Evolutionary conservation across 106 monocot genomes (phyloP).

Genomic region (Dendrobium chrysotoxum): DNA sequence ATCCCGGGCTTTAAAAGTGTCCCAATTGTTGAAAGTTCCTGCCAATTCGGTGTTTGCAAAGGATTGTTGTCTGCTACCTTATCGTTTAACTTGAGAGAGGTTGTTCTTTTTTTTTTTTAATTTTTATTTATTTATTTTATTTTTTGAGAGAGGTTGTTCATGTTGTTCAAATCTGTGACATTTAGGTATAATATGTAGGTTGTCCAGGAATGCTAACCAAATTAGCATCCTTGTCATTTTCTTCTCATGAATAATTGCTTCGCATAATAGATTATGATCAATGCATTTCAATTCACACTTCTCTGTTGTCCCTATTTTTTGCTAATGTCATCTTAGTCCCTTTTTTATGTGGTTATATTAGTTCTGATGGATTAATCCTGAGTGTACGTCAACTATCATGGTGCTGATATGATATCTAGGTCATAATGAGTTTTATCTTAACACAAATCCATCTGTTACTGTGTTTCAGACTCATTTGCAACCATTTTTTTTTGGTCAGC

Average conservation of each 20-base stretch:
- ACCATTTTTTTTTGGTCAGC: slow-evolving; percentile 30
- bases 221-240: not conserved
- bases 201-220: not conserved
- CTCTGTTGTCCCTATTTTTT: not conserved
- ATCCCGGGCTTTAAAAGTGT: not conserved
- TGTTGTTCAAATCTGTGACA: not conserved
- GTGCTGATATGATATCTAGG: not conserved
- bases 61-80: too few relatives aligned
- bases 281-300: not conserved
- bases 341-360: too few relatives aligned
- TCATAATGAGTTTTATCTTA: not conserved
- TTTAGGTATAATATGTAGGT: not conserved
- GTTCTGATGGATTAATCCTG: not conserved
- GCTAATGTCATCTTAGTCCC: not conserved
- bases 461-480: not conserved
- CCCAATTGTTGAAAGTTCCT: too few relatives aligned
- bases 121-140: too few relatives aligned
- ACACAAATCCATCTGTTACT: too few relatives aligned
- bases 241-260: not conserved
- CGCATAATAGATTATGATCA: not conserved
- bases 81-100: not conserved
- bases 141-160: not conserved
- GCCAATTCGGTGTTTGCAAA: too few relatives aligned
- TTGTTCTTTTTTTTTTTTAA: too few relatives aligned
- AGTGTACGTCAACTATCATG: too few relatives aligned